These are phyloP conservation scores for Debaryomyces nepalensis DNA, from an alignment of 1,139 yeast genomes.

Conservation along the genomic window DNA sequence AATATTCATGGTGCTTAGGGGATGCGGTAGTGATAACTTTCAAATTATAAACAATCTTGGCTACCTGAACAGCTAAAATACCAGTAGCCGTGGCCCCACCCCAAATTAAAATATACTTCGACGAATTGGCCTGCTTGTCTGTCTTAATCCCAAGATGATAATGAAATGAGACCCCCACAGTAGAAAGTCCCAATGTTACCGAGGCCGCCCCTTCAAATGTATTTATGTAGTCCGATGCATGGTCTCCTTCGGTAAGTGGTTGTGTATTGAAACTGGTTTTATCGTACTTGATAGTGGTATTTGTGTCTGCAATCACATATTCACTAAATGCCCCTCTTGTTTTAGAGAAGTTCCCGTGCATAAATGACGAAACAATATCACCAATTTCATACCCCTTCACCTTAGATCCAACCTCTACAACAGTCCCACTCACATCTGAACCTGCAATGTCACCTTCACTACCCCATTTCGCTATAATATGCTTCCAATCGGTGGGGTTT, in stretches of 20 bases:
- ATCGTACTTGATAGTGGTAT: constrained; percentile 36
- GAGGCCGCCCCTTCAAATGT: constrained; percentile 69
- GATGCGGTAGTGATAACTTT: constrained; percentile 63
- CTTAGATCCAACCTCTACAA: constrained; percentile 57
- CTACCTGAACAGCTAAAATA: constrained; percentile 57
- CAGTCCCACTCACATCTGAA: constrained; percentile 63
- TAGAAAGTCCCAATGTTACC: constrained; percentile 53
- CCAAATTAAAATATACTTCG: constrained; percentile 52
- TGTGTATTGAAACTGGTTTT: constrained; percentile 16
- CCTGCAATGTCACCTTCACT: constrained; percentile 56
- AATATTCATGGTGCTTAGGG: constrained; percentile 42
- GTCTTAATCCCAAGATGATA: constrained; percentile 28
- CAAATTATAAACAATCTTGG: constrained; percentile 55
- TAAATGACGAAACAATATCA: constrained; percentile 32
- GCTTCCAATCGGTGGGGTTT: constrained; percentile 82
- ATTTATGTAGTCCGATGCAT: constrained; percentile 40
- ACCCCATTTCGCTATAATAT: constrained; percentile 31
- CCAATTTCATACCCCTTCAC: constrained; percentile 60
- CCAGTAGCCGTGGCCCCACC: constrained; percentile 68
- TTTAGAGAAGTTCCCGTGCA: constrained; percentile 34
- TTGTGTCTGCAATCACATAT: constrained; percentile 49
- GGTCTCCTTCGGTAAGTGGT: constrained; percentile 22
- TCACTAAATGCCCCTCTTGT: constrained; percentile 65
- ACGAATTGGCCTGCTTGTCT: constrained; percentile 26
- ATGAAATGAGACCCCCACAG: constrained; percentile 44